Evolutionary conservation across 345 rosid species (phyloP).

Genomic region (Populus deltoides): DNA sequence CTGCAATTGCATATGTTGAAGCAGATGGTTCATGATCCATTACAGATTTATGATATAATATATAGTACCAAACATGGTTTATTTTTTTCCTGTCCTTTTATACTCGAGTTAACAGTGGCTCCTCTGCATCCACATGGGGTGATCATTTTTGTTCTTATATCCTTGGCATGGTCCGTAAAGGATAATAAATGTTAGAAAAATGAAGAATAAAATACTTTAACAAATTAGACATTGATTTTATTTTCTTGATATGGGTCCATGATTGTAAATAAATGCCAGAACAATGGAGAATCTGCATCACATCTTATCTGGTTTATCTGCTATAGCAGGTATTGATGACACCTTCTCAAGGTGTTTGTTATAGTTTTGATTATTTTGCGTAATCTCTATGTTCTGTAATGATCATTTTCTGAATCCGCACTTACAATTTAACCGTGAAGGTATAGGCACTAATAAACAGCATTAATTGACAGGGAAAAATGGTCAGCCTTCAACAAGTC

Average conservation of each 20-base stretch:
- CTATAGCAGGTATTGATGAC: neutral
- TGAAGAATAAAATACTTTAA: neutral
- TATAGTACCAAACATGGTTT: neutral
- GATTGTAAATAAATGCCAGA: no score
- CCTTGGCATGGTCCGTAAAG: neutral
- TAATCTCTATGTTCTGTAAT: neutral
- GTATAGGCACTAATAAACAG: neutral
- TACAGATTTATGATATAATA: neutral
- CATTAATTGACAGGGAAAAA: slow-evolving; percentile 50
- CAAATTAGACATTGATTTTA: neutral
- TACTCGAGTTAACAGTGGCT: neutral
- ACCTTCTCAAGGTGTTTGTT: neutral
- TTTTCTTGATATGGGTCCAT: neutral
- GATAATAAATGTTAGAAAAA: neutral
- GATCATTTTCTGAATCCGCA: neutral
- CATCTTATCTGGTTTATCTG: neutral
- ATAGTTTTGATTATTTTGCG: neutral
- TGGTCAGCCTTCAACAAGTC: slow-evolving; percentile 70
- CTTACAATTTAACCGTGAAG: neutral
- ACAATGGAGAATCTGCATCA: no score
- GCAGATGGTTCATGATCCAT: neutral
- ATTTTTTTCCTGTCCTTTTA: neutral
- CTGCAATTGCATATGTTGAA: neutral
- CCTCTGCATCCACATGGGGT: neutral
- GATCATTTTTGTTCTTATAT: neutral